These are phyloP conservation scores for Botrytis porri DNA, from an alignment of 2,329 filamentous ascomycete genomes.

Conservation along the genomic window DNA sequence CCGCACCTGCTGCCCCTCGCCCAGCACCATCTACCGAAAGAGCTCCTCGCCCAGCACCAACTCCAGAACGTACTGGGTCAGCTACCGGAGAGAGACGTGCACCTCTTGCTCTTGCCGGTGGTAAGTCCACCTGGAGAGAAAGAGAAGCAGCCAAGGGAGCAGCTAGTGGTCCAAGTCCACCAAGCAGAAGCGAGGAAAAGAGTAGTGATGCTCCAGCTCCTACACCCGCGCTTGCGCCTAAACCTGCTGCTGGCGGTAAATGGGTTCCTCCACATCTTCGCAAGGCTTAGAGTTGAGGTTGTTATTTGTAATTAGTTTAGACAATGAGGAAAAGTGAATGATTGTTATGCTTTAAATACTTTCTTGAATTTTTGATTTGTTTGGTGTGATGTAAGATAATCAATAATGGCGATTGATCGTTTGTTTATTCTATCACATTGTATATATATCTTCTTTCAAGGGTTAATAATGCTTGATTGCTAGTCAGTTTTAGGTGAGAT, in stretches of 20 bases:
- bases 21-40: background rate
- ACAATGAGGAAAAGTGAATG: background rate
- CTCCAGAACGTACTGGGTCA: slow-evolving; percentile 45
- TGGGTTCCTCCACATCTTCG: background rate
- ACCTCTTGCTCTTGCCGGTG: slow-evolving; percentile 56
- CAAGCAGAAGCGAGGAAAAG: background rate
- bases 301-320: background rate
- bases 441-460: background rate
- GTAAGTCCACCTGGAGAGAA: slow-evolving; percentile 59
- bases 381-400: background rate
- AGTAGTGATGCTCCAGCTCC: background rate
- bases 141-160: slow-evolving; percentile 50
- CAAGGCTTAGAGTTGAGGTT: background rate
- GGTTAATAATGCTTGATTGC: background rate
- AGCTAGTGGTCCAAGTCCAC: slow-evolving; percentile 25
- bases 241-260: background rate
- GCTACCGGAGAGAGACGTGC: slow-evolving; percentile 57
- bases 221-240: background rate
- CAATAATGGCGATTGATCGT: background rate
- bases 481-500: background rate
- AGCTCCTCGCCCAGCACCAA: background rate
- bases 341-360: background rate
- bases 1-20: background rate
- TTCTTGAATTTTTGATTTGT: background rate
- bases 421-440: background rate